Conservation (phyloP, 2,329 filamentous ascomycete species). For the Paraphoma sp. region DNA sequence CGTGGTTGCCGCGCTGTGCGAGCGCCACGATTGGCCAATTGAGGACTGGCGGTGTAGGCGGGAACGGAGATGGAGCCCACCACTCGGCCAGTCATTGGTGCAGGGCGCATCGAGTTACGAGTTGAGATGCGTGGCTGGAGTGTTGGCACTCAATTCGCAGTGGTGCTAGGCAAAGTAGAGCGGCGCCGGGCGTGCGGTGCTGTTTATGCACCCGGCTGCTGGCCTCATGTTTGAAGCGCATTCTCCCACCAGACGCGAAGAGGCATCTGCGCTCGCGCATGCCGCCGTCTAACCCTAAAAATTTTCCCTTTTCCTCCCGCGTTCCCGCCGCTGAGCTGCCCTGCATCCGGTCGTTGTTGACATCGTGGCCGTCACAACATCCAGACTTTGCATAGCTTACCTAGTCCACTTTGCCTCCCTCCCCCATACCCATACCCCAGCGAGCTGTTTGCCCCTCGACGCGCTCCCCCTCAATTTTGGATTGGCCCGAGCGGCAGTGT, state of each 20-base stretch:
- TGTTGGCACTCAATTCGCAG: slow-evolving; percentile 4
- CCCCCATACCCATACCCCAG: slow-evolving; percentile 4
- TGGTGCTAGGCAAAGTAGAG: slow-evolving; percentile 26
- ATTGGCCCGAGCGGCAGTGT: slow-evolving; percentile 35
- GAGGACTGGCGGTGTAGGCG: slow-evolving; percentile 38
- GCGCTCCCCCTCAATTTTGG: slow-evolving; percentile 28
- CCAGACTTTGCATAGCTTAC: slow-evolving; percentile 7
- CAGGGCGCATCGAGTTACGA: slow-evolving; percentile 7
- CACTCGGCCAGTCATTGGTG: slow-evolving; percentile 15
- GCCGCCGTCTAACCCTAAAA: slow-evolving; percentile 27
- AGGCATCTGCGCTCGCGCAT: slow-evolving; percentile 11
- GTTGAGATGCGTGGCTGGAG: slow-evolving; percentile 18
- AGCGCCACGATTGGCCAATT: slow-evolving; percentile 16
- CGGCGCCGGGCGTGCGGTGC: slow-evolving; percentile 15
- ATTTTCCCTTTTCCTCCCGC: slow-evolving; percentile 23
- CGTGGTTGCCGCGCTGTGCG: slow-evolving; percentile 23
- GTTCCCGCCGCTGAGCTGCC: slow-evolving; percentile 19
- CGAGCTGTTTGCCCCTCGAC: slow-evolving; percentile 20
- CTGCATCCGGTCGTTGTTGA: slow-evolving; percentile 28
- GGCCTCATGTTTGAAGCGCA: slow-evolving; percentile 10
- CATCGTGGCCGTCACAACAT: slow-evolving; percentile 14
- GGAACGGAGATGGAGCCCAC: slow-evolving; percentile 12
- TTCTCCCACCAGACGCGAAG: slow-evolving; percentile 19
- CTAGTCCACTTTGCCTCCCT: background rate
- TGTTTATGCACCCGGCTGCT: slow-evolving; percentile 11